Conservation (phyloP, 805 yeast species). For the Kodamaea lidongshanica region DNA sequence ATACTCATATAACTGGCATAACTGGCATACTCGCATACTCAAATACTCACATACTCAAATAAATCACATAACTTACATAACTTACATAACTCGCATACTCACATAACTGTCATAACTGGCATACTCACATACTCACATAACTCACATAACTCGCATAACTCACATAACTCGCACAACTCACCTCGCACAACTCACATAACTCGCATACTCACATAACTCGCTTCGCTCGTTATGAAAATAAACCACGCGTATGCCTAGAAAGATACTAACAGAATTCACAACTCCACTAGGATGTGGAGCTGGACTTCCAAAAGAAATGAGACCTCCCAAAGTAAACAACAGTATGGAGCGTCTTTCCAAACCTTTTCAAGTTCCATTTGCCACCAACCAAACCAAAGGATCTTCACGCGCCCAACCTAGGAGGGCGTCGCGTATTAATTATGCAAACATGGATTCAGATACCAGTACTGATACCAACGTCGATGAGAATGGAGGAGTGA, state of each 20-base stretch:
- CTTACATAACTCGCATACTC: too few relatives aligned
- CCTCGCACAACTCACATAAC: too few relatives aligned
- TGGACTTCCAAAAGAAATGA: conserved; percentile 50
- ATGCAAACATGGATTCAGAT: conserved; percentile 23
- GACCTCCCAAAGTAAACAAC: conserved; percentile 50
- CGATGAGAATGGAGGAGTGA: conserved; percentile 28
- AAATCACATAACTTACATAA: too few relatives aligned
- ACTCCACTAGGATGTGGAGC: conserved; percentile 64
- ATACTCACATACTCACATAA: background rate
- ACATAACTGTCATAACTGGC: too few relatives aligned
- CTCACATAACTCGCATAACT: too few relatives aligned
- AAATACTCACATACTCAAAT: too few relatives aligned
- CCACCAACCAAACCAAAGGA: conserved; percentile 11
- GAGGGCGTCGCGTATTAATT: conserved; percentile 27
- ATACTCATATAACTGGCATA: too few relatives aligned
- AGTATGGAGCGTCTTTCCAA: conserved; percentile 48
- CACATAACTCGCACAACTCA: too few relatives aligned
- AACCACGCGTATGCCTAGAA: conserved; percentile 21
- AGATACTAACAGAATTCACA: conserved; percentile 34
- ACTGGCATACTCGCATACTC: too few relatives aligned
- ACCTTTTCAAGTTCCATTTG: conserved; percentile 67
- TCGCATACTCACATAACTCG: too few relatives aligned
- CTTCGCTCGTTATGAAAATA: background rate
- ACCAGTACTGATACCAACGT: conserved; percentile 20
- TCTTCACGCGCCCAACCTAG: conserved; percentile 13